Conservation (phyloP, 2,329 filamentous ascomycete species). For the Aspergillus sclerotialis region DNA sequence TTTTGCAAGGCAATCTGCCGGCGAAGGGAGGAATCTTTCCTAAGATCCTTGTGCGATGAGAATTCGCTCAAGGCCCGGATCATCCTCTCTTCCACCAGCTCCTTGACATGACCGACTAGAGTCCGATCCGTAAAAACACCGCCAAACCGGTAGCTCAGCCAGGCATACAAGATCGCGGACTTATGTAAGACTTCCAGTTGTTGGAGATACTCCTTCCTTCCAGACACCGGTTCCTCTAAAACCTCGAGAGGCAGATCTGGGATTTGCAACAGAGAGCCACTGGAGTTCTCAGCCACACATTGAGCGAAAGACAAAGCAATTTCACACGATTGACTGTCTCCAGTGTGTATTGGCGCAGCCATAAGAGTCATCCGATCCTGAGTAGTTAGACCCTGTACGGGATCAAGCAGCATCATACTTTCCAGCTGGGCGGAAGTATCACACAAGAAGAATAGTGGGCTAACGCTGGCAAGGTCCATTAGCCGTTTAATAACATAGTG, state of each 20-base stretch:
- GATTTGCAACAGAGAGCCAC: conserved; percentile 66
- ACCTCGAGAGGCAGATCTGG: conserved; percentile 63
- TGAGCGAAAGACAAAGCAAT: conserved; percentile 60
- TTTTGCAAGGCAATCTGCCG: conserved; percentile 32
- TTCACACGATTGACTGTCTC: conserved; percentile 33
- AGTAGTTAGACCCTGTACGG: conserved; percentile 59
- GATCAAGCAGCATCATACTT: conserved; percentile 69
- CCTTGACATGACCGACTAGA: conserved; percentile 73
- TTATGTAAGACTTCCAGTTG: conserved; percentile 74
- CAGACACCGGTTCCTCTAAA: conserved; percentile 52
- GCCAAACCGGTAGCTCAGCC: conserved; percentile 84
- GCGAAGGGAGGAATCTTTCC: conserved; percentile 30
- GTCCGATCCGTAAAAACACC: conserved; percentile 70
- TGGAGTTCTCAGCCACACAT: conserved; percentile 60
- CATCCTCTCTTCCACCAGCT: conserved; percentile 69
- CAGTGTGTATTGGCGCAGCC: conserved; percentile 59
- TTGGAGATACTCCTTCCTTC: conserved; percentile 52
- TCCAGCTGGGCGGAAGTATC: conserved; percentile 54
- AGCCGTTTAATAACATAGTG: conserved; percentile 74
- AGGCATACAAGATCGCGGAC: conserved; percentile 76
- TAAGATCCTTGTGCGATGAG: conserved; percentile 37
- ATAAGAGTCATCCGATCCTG: conserved; percentile 70
- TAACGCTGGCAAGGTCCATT: conserved; percentile 59
- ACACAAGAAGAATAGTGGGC: conserved; percentile 65
- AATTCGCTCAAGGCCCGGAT: conserved; percentile 55